Percentiles rank a stretch among this genome's conserved stretches.
These are phyloP conservation scores for Cenococcum geophilum DNA, from an alignment of 495 filamentous ascomycete species.

Conservation along the genomic window DNA sequence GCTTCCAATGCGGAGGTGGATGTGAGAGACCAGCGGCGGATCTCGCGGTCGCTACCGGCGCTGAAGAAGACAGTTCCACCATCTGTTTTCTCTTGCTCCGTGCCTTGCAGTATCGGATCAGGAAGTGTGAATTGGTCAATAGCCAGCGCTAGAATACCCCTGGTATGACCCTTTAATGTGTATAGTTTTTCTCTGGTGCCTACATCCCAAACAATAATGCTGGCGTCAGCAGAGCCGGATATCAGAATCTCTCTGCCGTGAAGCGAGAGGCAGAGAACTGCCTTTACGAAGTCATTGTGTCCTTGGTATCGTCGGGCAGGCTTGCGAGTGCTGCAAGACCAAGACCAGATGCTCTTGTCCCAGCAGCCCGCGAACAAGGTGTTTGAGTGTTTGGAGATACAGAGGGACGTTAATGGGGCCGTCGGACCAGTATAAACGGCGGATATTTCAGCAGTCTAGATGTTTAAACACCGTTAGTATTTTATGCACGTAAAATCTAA, in stretches of 20 bases:
- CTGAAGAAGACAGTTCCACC: slow-evolving; percentile 58
- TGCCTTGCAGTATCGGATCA: neutral
- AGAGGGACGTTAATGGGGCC: slow-evolving; percentile 72
- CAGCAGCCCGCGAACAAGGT: slow-evolving; percentile 81
- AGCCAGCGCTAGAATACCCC: slow-evolving; percentile 68
- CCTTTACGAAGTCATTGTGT: slow-evolving; percentile 88
- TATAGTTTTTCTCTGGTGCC: slow-evolving; percentile 60
- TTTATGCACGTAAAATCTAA: neutral
- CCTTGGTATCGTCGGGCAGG: slow-evolving; percentile 58
- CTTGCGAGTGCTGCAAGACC: slow-evolving; percentile 54
- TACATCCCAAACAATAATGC: slow-evolving; percentile 78
- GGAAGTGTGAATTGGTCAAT: slow-evolving; percentile 51
- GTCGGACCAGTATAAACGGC: slow-evolving; percentile 64
- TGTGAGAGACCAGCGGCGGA: slow-evolving; percentile 62
- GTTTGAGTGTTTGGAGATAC: slow-evolving; percentile 49
- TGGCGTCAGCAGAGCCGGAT: slow-evolving; percentile 79
- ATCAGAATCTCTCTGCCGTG: slow-evolving; percentile 60
- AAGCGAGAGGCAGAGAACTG: slow-evolving; percentile 47
- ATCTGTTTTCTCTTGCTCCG: slow-evolving; percentile 17
- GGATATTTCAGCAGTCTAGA: slow-evolving; percentile 31
- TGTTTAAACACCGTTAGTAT: neutral
- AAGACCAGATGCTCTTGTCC: slow-evolving; percentile 88
- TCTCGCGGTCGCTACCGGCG: slow-evolving; percentile 77
- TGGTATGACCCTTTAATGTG: slow-evolving; percentile 69
- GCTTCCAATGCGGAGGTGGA: slow-evolving; percentile 21